Evolutionary conservation across 1,284 basidiomycete species (phyloP).

Genomic region (Stereum hirsutum): DNA sequence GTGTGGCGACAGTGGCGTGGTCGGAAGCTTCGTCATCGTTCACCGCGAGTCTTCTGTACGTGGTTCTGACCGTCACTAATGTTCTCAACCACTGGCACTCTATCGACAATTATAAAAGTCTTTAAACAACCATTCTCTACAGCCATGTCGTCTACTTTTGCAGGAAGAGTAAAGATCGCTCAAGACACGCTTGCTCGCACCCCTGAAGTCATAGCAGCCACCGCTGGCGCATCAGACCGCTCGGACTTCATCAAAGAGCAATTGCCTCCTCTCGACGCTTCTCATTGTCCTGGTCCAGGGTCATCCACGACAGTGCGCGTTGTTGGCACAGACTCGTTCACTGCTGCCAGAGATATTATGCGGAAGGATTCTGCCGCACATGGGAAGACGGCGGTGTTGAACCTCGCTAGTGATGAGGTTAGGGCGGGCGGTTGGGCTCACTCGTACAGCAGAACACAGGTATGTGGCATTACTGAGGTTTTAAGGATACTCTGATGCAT

Average conservation of each 20-base stretch:
- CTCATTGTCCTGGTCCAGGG: conserved; percentile 14
- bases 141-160: conserved; percentile 1
- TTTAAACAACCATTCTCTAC: no score
- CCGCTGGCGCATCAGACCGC: conserved; percentile 24
- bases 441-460: conserved; percentile 27
- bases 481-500: background rate
- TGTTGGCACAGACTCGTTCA: conserved; percentile 30
- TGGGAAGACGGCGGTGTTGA: conserved; percentile 28
- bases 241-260: conserved; percentile 25
- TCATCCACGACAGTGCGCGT: conserved; percentile 20
- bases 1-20: no score
- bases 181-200: conserved; percentile 24
- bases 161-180: conserved; percentile 14
- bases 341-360: conserved; percentile 25
- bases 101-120: no score
- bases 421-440: conserved; percentile 30
- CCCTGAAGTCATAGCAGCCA: conserved; percentile 17
- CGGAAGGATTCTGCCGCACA: conserved; percentile 9
- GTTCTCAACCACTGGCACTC: no score
- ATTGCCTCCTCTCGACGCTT: conserved; percentile 20
- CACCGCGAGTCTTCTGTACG: no score
- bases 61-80: no score
- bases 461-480: conserved; percentile 6
- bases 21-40: no score
- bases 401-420: conserved; percentile 31